Evolutionary conservation across 202 grass and related monocot species (phyloP).

Genomic region (Zoysia matrella): DNA sequence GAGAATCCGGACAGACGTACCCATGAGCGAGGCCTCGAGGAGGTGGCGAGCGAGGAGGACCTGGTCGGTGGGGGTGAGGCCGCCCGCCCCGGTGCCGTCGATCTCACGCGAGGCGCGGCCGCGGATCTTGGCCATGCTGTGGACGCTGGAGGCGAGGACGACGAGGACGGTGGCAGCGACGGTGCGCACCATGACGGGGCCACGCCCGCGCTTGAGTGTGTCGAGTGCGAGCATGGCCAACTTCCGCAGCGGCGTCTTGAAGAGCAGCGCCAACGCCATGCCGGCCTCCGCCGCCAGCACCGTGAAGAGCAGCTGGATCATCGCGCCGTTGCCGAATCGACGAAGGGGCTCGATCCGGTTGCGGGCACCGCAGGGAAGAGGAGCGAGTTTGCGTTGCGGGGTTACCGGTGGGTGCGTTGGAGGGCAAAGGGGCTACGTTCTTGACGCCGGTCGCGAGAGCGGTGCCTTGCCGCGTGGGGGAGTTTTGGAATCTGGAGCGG

Average conservation of each 20-base stretch:
- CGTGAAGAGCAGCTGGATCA: conserved; percentile 49
- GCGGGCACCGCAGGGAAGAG: not conserved
- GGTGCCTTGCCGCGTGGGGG: not conserved
- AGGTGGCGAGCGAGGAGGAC: no score
- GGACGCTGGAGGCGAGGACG: conserved; percentile 62
- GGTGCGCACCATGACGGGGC: conserved; percentile 63
- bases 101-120: conserved; percentile 49
- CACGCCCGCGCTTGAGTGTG: conserved; percentile 61
- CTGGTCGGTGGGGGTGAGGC: no score
- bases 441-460: not conserved
- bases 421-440: not conserved
- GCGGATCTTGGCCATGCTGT: conserved; percentile 77
- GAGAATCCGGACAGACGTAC: conserved; percentile 29
- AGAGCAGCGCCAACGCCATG: conserved; percentile 56
- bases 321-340: not conserved
- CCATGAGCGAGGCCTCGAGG: conserved; percentile 23
- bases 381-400: not conserved
- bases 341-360: not conserved
- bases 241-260: conserved; percentile 66
- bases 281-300: conserved; percentile 32
- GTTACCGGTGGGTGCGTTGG: not conserved
- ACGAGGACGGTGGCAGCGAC: conserved; percentile 24
- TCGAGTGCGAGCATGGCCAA: conserved; percentile 56
- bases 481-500: conserved; percentile 37
- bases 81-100: conserved; percentile 36